Evolutionary conservation across 1,284 basidiomycete genomes (phyloP).

Genomic region (Coniferiporia weirii): DNA sequence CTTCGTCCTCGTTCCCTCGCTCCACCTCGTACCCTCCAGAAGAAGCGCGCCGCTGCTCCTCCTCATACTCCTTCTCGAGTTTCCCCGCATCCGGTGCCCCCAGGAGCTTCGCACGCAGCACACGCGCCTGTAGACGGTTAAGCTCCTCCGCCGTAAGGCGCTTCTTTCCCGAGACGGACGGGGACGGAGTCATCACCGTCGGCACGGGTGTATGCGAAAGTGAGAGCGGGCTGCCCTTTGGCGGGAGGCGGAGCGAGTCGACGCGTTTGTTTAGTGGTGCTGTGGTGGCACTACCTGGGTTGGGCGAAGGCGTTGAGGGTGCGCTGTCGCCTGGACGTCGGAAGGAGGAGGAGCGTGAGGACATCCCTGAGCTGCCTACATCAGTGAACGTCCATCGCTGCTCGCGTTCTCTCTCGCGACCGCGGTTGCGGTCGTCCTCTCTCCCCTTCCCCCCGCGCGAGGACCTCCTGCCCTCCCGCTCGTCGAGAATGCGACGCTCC

Average conservation of each 20-base stretch:
- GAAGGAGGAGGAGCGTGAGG: constrained; percentile 76
- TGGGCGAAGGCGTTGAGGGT: constrained; percentile 55
- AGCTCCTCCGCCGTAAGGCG: constrained; percentile 69
- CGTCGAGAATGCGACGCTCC: constrained; percentile 82
- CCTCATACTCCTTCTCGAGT: constrained; percentile 83
- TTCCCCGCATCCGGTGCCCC: constrained; percentile 64
- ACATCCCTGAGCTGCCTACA: constrained; percentile 52
- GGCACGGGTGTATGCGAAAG: constrained; percentile 80
- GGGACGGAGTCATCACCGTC: constrained; percentile 78
- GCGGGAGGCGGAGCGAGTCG: constrained; percentile 51
- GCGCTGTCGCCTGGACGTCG: constrained; percentile 66
- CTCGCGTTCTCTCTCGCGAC: constrained; percentile 38
- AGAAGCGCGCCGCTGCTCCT: constrained; percentile 44
- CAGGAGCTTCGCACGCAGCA: constrained; percentile 87
- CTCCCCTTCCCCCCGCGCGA: constrained; percentile 31
- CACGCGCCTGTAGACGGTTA: constrained; percentile 91
- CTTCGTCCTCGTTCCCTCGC: constrained; percentile 34
- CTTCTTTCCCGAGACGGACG: constrained; percentile 33
- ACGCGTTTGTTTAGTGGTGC: constrained; percentile 41
- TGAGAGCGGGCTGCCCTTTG: constrained; percentile 34
- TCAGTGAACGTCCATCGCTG: constrained; percentile 65
- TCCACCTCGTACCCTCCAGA: constrained; percentile 25
- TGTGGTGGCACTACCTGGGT: constrained; percentile 28
- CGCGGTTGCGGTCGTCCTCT: constrained; percentile 28
- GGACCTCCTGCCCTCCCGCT: constrained; percentile 56